phyloP scores from a whole-genome alignment of 2,329 filamentous ascomycete genomes.

The Colletotrichum sp. region DNA sequence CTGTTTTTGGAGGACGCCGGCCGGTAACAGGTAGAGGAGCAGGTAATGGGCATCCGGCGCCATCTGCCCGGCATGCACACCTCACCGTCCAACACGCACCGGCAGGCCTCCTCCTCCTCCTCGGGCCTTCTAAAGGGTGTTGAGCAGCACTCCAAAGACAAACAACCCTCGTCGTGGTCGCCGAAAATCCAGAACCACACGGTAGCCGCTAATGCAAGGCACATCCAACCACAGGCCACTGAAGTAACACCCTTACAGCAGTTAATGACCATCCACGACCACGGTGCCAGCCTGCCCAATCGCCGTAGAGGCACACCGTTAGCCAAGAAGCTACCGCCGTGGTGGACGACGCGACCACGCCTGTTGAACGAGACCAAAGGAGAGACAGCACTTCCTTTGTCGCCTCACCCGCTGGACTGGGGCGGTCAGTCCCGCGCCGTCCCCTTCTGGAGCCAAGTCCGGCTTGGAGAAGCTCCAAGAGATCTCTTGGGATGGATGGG shows the following conservation, averaged over 20 bases:
- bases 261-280: neutral
- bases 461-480: neutral
- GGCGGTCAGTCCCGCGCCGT: neutral
- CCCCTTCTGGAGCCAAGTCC: neutral
- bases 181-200: constrained; percentile 5
- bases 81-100: neutral
- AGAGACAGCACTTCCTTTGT: neutral
- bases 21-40: neutral
- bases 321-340: neutral
- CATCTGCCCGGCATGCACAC: neutral
- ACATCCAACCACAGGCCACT: constrained; percentile 16
- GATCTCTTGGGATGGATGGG: constrained; percentile 4
- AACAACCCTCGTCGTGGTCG: constrained; percentile 2
- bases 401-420: constrained; percentile 1
- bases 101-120: neutral
- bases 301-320: neutral
- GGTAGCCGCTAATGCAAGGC: constrained; percentile 19
- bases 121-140: neutral
- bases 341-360: neutral
- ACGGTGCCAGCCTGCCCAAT: neutral
- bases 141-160: neutral
- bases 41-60: neutral
- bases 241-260: neutral
- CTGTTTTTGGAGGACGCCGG: neutral
- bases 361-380: neutral